Conservation (phyloP, 2,329 filamentous ascomycete genomes). For the Pestalotiopsis sp. region DNA sequence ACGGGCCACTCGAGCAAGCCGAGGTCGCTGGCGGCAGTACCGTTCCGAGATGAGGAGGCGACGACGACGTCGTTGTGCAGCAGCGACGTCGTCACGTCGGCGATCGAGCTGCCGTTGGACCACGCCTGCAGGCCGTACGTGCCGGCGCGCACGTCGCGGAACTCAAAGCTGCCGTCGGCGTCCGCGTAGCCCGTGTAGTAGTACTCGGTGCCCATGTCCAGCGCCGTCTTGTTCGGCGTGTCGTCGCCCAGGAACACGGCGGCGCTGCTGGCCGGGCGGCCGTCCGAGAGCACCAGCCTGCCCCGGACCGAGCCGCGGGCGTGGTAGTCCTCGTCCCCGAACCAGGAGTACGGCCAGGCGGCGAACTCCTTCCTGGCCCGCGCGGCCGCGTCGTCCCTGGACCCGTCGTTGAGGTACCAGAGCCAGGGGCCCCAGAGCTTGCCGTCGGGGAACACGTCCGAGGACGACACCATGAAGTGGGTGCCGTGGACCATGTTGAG, state of each 20-base stretch:
- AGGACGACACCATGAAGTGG: slow-evolving; percentile 41
- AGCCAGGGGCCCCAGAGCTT: slow-evolving; percentile 48
- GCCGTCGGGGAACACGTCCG: slow-evolving; percentile 38
- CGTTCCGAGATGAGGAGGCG: slow-evolving; percentile 19
- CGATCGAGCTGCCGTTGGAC: slow-evolving; percentile 46
- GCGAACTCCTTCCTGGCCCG: slow-evolving; percentile 42
- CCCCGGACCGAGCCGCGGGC: slow-evolving; percentile 49
- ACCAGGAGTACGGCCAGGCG: slow-evolving; percentile 52
- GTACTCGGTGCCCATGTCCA: slow-evolving; percentile 50
- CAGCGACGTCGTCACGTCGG: slow-evolving; percentile 47
- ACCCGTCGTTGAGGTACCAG: slow-evolving; percentile 51
- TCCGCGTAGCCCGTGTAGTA: slow-evolving; percentile 53
- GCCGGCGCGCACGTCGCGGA: slow-evolving; percentile 44
- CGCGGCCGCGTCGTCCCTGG: slow-evolving; percentile 40
- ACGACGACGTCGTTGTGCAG: slow-evolving; percentile 43
- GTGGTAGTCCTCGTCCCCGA: slow-evolving; percentile 48
- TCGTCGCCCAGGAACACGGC: slow-evolving; percentile 54
- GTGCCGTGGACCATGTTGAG: slow-evolving; percentile 59
- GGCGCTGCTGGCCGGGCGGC: slow-evolving; percentile 47
- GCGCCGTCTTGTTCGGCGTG: slow-evolving; percentile 42
- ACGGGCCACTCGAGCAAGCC: slow-evolving; percentile 43
- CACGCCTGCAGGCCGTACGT: slow-evolving; percentile 52
- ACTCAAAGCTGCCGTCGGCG: slow-evolving; percentile 41
- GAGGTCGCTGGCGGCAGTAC: slow-evolving; percentile 34
- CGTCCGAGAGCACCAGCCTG: slow-evolving; percentile 46